A percentile compares a stretch with the other conserved stretches of the same genome.
Evolutionary conservation across 805 yeast genomes (phyloP).

Genomic region (Ascoidea tarda): DNA sequence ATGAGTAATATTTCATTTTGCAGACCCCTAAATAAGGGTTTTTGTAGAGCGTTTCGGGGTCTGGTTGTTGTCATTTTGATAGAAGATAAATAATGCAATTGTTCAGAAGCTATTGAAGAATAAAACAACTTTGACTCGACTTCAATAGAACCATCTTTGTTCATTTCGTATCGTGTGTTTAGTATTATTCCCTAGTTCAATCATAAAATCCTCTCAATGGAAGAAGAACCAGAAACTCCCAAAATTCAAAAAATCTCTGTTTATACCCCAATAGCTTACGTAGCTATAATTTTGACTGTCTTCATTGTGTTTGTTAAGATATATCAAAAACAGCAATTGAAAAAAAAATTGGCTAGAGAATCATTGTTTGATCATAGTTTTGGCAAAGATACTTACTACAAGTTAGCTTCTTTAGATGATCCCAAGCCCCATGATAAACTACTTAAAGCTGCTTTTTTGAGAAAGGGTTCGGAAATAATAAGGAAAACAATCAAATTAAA

Average conservation of each 20-base stretch:
- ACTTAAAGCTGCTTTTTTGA: conserved; percentile 49
- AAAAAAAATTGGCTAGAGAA: conserved; percentile 40
- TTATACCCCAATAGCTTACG: conserved; percentile 65
- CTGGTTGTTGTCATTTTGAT: too few species aligned
- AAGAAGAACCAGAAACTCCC: conserved; percentile 17
- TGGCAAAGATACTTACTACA: conserved; percentile 47
- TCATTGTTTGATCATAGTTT: conserved; percentile 66
- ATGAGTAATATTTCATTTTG: too few species aligned
- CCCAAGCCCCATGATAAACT: conserved; percentile 67
- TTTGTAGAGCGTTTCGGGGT: too few species aligned
- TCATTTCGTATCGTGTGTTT: too few species aligned
- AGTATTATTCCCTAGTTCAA: too few species aligned
- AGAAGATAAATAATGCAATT: too few species aligned
- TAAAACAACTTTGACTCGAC: too few species aligned
- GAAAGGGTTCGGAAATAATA: conserved; percentile 77
- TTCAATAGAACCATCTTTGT: too few species aligned
- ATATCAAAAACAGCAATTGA: conserved; percentile 36
- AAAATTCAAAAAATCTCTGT: conserved; percentile 28
- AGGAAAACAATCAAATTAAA: conserved; percentile 72
- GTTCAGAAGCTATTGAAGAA: too few species aligned
- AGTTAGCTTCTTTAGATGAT: conserved; percentile 35
- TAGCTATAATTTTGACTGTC: conserved; percentile 51
- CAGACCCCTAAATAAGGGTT: too few species aligned
- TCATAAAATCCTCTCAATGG: conserved; percentile 3
- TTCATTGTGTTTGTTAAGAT: conserved; percentile 54